Evolutionary conservation across 2,329 filamentous ascomycete species (phyloP).

Genomic region (Didymella segeticola): DNA sequence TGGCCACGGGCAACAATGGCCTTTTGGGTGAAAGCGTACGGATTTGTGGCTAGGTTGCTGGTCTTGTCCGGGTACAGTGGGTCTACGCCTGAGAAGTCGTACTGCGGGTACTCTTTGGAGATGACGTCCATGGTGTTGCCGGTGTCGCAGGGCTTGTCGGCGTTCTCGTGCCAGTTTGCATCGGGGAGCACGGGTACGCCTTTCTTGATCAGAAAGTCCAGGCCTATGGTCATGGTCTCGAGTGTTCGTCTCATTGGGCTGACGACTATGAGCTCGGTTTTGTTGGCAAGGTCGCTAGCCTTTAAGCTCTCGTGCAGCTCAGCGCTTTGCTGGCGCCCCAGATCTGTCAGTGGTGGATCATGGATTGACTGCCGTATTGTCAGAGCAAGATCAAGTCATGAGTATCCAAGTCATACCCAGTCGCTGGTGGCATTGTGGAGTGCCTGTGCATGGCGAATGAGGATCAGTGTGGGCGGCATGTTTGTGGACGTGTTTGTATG

Average conservation of each 20-base stretch:
- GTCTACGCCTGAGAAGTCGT: slow-evolving; percentile 66
- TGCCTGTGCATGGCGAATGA: slow-evolving; percentile 56
- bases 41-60: slow-evolving; percentile 44
- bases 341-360: slow-evolving; percentile 52
- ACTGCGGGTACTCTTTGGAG: slow-evolving; percentile 58
- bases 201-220: slow-evolving; percentile 64
- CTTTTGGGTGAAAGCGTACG: slow-evolving; percentile 61
- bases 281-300: slow-evolving; percentile 46
- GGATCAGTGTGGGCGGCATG: slow-evolving; percentile 55
- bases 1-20: slow-evolving; percentile 65
- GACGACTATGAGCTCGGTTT: slow-evolving; percentile 64
- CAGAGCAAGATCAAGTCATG: neutral
- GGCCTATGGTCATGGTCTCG: slow-evolving; percentile 65
- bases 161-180: slow-evolving; percentile 68
- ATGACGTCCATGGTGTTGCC: slow-evolving; percentile 59
- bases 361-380: slow-evolving; percentile 36
- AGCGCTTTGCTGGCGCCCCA: slow-evolving; percentile 51
- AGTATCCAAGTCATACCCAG: slow-evolving; percentile 27
- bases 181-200: slow-evolving; percentile 61
- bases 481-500: slow-evolving; percentile 1
- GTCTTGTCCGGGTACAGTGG: slow-evolving; percentile 69
- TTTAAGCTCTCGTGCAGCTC: slow-evolving; percentile 50
- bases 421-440: slow-evolving; percentile 53
- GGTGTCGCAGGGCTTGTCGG: slow-evolving; percentile 65
- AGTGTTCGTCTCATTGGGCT: slow-evolving; percentile 71